Evolutionary conservation across 2,329 filamentous ascomycete genomes (phyloP).

Genomic region (Trichoderma koningiopsis): DNA sequence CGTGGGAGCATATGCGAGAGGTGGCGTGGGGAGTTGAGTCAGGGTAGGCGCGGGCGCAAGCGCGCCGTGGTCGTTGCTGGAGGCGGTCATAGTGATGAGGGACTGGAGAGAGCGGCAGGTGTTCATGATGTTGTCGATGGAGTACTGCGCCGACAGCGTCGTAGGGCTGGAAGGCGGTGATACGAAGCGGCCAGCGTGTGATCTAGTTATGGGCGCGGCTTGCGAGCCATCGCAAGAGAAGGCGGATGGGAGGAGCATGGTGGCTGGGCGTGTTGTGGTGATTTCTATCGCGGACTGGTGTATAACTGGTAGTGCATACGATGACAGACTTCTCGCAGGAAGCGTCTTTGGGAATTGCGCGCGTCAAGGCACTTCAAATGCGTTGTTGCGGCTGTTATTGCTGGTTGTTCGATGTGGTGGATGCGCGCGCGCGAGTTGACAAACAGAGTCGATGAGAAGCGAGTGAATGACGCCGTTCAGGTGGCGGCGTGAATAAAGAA

Average conservation of each 20-base stretch:
- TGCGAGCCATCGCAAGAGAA: slow-evolving; percentile 60
- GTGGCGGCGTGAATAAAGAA: neutral
- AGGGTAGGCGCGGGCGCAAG: slow-evolving; percentile 38
- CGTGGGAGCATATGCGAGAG: slow-evolving; percentile 53
- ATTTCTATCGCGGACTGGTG: neutral
- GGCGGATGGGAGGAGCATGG: slow-evolving; percentile 62
- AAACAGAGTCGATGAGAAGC: neutral
- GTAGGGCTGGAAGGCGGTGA: slow-evolving; percentile 63
- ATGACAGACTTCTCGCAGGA: neutral
- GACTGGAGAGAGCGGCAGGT: slow-evolving; percentile 64
- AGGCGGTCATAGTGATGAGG: slow-evolving; percentile 45
- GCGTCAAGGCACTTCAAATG: neutral
- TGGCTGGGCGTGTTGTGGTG: slow-evolving; percentile 29
- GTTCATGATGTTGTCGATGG: slow-evolving; percentile 58
- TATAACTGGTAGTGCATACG: neutral
- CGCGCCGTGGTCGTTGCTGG: slow-evolving; percentile 21
- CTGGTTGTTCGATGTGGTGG: slow-evolving; percentile 1
- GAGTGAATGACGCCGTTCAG: slow-evolving; percentile 7
- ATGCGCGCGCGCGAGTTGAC: neutral
- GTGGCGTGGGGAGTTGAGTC: slow-evolving; percentile 56
- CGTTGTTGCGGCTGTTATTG: slow-evolving; percentile 2
- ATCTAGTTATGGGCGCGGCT: slow-evolving; percentile 30
- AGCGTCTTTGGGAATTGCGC: neutral
- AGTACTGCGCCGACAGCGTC: slow-evolving; percentile 47
- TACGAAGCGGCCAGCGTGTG: slow-evolving; percentile 53